Evolutionary conservation across 2,329 filamentous ascomycete genomes (phyloP).

Genomic region (Penicillium psychrosexuale): DNA sequence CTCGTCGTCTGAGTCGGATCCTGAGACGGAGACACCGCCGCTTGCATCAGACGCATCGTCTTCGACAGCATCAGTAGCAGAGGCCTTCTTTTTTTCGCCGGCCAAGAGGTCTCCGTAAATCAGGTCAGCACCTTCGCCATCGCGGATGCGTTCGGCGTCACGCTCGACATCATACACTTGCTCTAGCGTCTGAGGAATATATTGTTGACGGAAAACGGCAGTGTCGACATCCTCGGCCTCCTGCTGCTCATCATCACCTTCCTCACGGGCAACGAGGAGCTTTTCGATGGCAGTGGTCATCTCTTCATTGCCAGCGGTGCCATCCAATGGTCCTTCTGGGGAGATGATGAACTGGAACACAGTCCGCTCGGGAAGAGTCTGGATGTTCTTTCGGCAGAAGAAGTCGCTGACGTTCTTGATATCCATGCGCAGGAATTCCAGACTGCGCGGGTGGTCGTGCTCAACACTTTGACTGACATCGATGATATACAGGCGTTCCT

Average conservation of each 20-base stretch:
- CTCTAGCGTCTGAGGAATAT: conserved; percentile 91
- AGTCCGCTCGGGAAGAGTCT: conserved; percentile 72
- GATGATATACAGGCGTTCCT: conserved; percentile 81
- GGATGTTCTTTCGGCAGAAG: conserved; percentile 80
- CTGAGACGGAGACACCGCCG: conserved; percentile 37
- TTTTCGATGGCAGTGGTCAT: conserved; percentile 63
- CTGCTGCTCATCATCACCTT: conserved; percentile 51
- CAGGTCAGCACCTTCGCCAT: conserved; percentile 71
- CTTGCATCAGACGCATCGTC: conserved; percentile 35
- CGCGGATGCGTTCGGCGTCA: conserved; percentile 73
- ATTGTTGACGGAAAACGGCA: conserved; percentile 92
- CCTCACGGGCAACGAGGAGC: conserved; percentile 59
- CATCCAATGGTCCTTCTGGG: conserved; percentile 48
- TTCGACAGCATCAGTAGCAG: conserved; percentile 33
- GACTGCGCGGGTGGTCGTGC: conserved; percentile 86
- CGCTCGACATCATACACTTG: conserved; percentile 96
- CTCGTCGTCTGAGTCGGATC: conserved; percentile 45
- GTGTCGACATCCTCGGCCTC: conserved; percentile 66
- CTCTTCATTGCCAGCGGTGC: conserved; percentile 46
- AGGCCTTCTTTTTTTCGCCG: conserved; percentile 47
- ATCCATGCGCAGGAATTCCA: conserved; percentile 96
- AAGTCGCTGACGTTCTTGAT: conserved; percentile 96
- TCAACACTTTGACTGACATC: conserved; percentile 98
- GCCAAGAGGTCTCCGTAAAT: conserved; percentile 84
- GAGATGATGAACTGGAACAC: conserved; percentile 80